Percentiles rank a stretch among this genome's conserved stretches.
These are phyloP conservation scores for Sclerotinia trifoliorum DNA, from an alignment of 2,329 filamentous ascomycete species.

Conservation along the genomic window DNA sequence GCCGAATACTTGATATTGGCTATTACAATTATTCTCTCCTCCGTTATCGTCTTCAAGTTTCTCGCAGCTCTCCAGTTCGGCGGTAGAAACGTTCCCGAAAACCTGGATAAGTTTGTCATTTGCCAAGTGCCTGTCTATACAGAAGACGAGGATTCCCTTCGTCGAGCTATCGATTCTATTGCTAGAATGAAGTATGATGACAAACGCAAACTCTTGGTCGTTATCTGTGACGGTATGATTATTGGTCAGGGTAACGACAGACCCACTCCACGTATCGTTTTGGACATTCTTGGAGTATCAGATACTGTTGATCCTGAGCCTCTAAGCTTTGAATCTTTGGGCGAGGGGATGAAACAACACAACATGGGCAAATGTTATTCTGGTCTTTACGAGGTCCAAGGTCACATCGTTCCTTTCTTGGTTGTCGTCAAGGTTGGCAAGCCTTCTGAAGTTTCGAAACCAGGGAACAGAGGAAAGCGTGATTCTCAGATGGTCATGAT, in stretches of 20 bases:
- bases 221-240: conserved; percentile 98
- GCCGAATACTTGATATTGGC: conserved; percentile 85
- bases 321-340: conserved; percentile 92
- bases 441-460: conserved; percentile 68
- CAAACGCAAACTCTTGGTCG: conserved; percentile 90
- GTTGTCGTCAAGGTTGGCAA: conserved; percentile 96
- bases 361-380: conserved; percentile 99
- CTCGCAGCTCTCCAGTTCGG: conserved; percentile 93
- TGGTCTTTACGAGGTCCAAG: conserved; percentile 94
- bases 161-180: conserved; percentile 93
- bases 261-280: conserved; percentile 89
- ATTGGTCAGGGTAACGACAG: conserved; percentile 97
- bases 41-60: conserved; percentile 93
- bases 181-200: conserved; percentile 96
- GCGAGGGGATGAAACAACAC: conserved; percentile 94
- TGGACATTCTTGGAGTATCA: conserved; percentile 94
- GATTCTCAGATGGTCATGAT: conserved; percentile 98
- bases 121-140: conserved; percentile 97
- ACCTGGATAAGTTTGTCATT: conserved; percentile 97
- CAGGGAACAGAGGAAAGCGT: conserved; percentile 98
- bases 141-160: conserved; percentile 95
- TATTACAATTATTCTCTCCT: conserved; percentile 75
- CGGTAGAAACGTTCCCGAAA: conserved; percentile 86
- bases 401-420: conserved; percentile 96
- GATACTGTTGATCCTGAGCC: conserved; percentile 93